phyloP scores from a whole-genome alignment of 495 filamentous ascomycete species.

The Eremomyces bilateralis region DNA sequence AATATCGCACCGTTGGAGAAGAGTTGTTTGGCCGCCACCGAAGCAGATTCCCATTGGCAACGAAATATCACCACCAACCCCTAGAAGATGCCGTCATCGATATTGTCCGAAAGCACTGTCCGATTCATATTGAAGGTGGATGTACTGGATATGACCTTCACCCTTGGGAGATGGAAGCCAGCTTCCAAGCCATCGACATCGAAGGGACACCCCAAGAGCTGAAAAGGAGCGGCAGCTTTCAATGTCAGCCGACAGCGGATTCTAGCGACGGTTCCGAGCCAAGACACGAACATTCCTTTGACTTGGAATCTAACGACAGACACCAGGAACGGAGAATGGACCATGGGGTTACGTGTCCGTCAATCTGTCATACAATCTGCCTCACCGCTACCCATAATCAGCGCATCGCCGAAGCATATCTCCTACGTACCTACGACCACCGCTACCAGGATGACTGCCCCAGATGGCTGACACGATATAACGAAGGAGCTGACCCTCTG shows the following conservation, averaged over 20 bases:
- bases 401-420: slow-evolving; percentile 19
- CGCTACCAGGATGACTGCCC: slow-evolving; percentile 16
- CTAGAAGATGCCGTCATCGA: slow-evolving; percentile 22
- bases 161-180: slow-evolving; percentile 15
- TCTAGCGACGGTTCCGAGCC: slow-evolving; percentile 1
- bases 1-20: slow-evolving; percentile 25
- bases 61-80: slow-evolving; percentile 23
- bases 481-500: slow-evolving; percentile 21
- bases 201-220: slow-evolving; percentile 2
- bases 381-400: slow-evolving; percentile 21
- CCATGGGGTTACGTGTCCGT: too few relatives aligned
- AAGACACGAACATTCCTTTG: neutral
- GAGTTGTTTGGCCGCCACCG: slow-evolving; percentile 23
- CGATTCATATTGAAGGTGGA: slow-evolving; percentile 9
- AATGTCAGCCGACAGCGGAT: slow-evolving; percentile 4
- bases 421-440: slow-evolving; percentile 22
- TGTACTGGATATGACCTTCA: slow-evolving; percentile 20
- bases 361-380: slow-evolving; percentile 17
- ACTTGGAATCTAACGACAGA: too few relatives aligned
- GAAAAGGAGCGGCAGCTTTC: too few relatives aligned
- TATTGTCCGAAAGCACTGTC: slow-evolving; percentile 18
- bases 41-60: slow-evolving; percentile 16
- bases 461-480: slow-evolving; percentile 20
- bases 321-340: too few relatives aligned
- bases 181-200: slow-evolving; percentile 1